Conservation (phyloP, 306 rosid genomes). For the Cicer arietinum region DNA sequence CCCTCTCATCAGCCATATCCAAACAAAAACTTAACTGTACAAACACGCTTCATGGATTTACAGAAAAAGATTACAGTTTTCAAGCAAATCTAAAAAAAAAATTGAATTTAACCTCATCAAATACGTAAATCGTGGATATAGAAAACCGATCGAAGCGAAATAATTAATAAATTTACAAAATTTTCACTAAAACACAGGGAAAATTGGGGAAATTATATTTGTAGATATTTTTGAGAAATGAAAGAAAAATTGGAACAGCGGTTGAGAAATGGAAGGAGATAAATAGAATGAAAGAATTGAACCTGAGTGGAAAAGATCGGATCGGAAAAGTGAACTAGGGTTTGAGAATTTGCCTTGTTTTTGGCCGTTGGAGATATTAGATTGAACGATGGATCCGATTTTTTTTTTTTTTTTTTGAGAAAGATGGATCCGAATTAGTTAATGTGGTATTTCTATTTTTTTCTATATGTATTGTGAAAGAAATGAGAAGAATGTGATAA, state of each 20-base stretch:
- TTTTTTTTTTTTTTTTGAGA: not conserved
- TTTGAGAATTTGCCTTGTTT: conserved; percentile 25
- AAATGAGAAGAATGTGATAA: no score
- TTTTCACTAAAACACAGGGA: not conserved
- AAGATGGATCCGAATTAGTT: not conserved
- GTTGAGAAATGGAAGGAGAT: not conserved
- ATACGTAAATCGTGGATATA: conserved; percentile 25
- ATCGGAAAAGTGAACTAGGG: conserved; percentile 6
- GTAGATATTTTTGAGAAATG: not conserved
- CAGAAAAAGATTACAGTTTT: not conserved
- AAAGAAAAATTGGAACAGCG: not conserved
- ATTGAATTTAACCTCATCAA: conserved; percentile 3
- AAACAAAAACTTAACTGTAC: not conserved
- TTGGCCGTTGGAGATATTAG: not conserved
- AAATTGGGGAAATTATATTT: not conserved
- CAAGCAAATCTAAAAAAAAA: not conserved
- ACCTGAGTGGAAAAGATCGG: conserved; percentile 19
- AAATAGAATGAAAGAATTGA: not conserved
- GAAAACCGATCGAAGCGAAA: not conserved
- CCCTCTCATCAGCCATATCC: conserved; percentile 3
- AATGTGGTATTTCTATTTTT: not conserved
- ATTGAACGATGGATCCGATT: no score
- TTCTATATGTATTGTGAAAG: no score
- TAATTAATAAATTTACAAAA: not conserved
- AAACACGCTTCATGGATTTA: conserved; percentile 2